These are phyloP conservation scores for Quercus parvula DNA, from an alignment of 306 rosid genomes.

Conservation along the genomic window DNA sequence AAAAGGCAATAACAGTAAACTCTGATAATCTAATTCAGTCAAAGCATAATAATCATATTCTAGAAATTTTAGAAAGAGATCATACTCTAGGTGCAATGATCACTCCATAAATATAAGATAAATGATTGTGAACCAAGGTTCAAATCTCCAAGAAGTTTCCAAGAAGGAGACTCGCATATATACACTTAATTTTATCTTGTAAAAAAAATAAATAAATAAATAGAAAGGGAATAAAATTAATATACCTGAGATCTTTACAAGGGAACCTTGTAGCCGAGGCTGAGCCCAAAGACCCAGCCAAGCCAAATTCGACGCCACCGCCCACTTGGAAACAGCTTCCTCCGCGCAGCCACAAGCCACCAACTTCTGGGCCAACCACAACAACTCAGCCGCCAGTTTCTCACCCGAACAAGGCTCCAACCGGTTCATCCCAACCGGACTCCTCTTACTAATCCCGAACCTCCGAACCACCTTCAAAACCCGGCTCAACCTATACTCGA, in stretches of 20 bases:
- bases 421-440: neutral
- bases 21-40: too few relatives aligned
- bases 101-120: too few relatives aligned
- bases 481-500: constrained; percentile 12
- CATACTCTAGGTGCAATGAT: too few relatives aligned
- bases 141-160: too few relatives aligned
- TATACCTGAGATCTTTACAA: constrained; percentile 60
- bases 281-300: constrained; percentile 55
- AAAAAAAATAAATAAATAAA: too few relatives aligned
- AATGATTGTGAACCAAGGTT: too few relatives aligned
- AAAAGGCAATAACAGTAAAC: too few relatives aligned
- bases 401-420: constrained; percentile 39
- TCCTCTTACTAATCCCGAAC: constrained; percentile 4
- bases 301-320: constrained; percentile 53
- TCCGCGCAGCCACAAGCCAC: constrained; percentile 44
- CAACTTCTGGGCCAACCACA: constrained; percentile 74
- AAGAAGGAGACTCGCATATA: too few relatives aligned
- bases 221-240: neutral
- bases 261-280: constrained; percentile 60
- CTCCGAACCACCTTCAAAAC: constrained; percentile 29
- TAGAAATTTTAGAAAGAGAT: neutral
- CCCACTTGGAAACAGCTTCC: constrained; percentile 54
- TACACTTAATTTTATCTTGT: too few relatives aligned
- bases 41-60: neutral
- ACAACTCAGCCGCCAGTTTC: constrained; percentile 63